Conservation (phyloP, 768 basidiomycete genomes). For the Kwoniella heveanensis region DNA sequence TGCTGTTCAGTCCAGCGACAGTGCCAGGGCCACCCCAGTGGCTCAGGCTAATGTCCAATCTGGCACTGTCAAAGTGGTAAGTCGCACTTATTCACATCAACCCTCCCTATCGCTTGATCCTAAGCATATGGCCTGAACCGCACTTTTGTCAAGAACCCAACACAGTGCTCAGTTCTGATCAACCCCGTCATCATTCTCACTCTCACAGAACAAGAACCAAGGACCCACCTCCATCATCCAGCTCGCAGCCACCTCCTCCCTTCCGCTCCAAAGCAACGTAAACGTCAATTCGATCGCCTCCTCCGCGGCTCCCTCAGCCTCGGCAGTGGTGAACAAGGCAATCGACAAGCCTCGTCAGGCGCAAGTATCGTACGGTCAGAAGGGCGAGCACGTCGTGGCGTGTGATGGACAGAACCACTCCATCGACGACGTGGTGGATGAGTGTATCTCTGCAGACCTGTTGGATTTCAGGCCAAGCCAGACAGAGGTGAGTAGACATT, state of each 20-base stretch:
- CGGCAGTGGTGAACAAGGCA: constrained; percentile 8
- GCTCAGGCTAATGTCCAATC: constrained; percentile 2
- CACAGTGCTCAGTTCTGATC: too few species aligned
- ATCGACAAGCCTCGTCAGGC: constrained; percentile 15
- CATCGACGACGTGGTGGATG: constrained; percentile 14
- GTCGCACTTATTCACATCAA: constrained; percentile 7
- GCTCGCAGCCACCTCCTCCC: background rate
- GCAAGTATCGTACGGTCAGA: constrained; percentile 10
- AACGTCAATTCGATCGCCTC: constrained; percentile 1
- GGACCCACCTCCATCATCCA: constrained; percentile 5
- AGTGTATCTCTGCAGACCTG: constrained; percentile 18
- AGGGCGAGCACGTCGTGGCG: constrained; percentile 16
- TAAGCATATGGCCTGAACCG: too few species aligned
- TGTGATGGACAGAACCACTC: constrained; percentile 12
- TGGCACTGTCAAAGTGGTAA: constrained; percentile 14
- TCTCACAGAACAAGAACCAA: constrained; percentile 7
- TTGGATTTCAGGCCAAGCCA: constrained; percentile 13
- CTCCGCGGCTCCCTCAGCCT: background rate
- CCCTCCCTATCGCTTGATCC: too few species aligned
- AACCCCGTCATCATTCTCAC: too few species aligned
- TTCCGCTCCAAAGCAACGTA: background rate
- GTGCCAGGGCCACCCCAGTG: constrained; percentile 4
- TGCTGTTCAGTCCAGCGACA: background rate
- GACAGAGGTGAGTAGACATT: constrained; percentile 24
- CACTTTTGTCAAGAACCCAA: too few species aligned